Conservation (phyloP, 202 grass and related monocot species). For the Cymbopogon flexuosus region DNA sequence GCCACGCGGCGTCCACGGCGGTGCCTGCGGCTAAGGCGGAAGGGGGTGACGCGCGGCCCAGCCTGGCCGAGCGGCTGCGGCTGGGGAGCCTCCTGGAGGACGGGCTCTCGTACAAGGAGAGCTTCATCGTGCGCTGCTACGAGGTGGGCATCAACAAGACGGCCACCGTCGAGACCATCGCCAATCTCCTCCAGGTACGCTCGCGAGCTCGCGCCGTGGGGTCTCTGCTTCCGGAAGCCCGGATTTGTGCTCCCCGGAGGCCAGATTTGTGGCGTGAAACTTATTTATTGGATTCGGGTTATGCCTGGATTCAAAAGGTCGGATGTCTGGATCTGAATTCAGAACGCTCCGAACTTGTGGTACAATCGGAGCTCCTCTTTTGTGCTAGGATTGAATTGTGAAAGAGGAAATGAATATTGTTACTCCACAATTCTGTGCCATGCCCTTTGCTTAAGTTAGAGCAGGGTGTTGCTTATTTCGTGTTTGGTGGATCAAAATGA, state of each 20-base stretch:
- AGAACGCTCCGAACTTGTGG: not conserved
- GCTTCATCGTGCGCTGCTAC: conserved; percentile 84
- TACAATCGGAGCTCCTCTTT: not conserved
- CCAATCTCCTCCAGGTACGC: conserved; percentile 80
- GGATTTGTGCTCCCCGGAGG: conserved; percentile 2
- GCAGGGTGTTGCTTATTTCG: not conserved
- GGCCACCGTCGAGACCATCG: conserved; percentile 94
- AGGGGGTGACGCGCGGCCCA: conserved; percentile 20
- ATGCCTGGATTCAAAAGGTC: not conserved
- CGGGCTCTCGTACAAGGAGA: conserved; percentile 94
- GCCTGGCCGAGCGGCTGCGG: conserved; percentile 68
- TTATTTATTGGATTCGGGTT: conserved; percentile 6
- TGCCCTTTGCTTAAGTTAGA: not conserved
- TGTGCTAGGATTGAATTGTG: not conserved
- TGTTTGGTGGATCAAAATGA: not conserved
- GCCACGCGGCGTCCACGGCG: no score
- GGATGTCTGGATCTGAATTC: conserved; percentile 32
- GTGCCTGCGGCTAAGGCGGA: not conserved
- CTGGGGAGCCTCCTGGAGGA: conserved; percentile 82
- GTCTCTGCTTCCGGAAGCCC: not conserved
- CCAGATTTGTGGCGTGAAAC: not conserved
- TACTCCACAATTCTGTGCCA: not conserved
- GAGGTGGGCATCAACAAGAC: conserved; percentile 99
- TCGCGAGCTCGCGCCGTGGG: not conserved
- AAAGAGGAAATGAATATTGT: not conserved